Evolutionary conservation across 2,329 filamentous ascomycete species (phyloP).

Genomic region (Leptoxyphium fumago): DNA sequence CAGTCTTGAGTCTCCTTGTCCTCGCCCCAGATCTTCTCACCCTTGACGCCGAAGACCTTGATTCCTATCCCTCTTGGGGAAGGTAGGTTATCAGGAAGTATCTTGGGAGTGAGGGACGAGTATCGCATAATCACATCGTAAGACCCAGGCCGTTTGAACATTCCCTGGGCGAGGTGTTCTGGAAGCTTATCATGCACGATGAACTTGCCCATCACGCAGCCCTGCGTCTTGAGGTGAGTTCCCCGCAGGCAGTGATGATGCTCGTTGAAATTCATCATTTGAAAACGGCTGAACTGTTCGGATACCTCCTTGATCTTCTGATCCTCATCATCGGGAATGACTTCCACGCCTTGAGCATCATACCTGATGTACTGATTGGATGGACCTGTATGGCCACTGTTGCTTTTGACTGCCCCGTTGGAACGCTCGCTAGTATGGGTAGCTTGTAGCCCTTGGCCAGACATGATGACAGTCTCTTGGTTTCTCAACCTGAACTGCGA

Average conservation of each 20-base stretch:
- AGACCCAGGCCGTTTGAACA: slow-evolving; percentile 20
- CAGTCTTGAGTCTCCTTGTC: slow-evolving; percentile 22
- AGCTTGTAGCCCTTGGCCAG: slow-evolving; percentile 8
- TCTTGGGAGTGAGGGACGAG: slow-evolving; percentile 22
- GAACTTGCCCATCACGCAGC: slow-evolving; percentile 20
- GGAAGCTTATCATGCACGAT: slow-evolving; percentile 20
- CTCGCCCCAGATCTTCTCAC: slow-evolving; percentile 22
- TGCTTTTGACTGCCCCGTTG: slow-evolving; percentile 7
- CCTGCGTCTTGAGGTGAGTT: slow-evolving; percentile 23
- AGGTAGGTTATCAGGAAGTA: slow-evolving; percentile 22
- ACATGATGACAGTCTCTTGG: slow-evolving; percentile 1
- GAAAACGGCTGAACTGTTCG: slow-evolving; percentile 23
- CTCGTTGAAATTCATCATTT: slow-evolving; percentile 27
- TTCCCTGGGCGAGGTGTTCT: slow-evolving; percentile 21
- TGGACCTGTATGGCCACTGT: slow-evolving; percentile 5
- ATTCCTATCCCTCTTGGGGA: slow-evolving; percentile 22
- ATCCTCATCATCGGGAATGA: slow-evolving; percentile 17
- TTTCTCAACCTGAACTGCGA: too few species aligned
- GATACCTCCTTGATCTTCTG: slow-evolving; percentile 24
- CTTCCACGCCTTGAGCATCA: slow-evolving; percentile 22
- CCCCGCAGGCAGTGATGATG: slow-evolving; percentile 24
- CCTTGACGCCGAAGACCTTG: slow-evolving; percentile 23
- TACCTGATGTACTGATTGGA: slow-evolving; percentile 3
- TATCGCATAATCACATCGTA: slow-evolving; percentile 25
- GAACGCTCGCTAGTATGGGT: slow-evolving; percentile 7